These are phyloP conservation scores for Gelatoporia subvermispora DNA, from an alignment of 768 basidiomycete genomes.

Conservation along the genomic window DNA sequence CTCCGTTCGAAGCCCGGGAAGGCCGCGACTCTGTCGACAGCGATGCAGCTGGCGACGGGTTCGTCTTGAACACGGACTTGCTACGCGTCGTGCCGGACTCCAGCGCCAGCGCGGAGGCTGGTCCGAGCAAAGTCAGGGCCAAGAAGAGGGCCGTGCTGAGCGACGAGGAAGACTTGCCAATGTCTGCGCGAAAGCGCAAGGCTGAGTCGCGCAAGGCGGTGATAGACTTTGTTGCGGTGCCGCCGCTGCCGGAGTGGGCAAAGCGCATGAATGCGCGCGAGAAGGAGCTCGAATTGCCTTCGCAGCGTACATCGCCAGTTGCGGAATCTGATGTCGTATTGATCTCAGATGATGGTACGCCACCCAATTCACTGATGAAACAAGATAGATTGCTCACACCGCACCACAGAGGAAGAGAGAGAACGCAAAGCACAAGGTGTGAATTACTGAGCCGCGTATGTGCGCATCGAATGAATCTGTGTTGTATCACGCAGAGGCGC, in stretches of 20 bases:
- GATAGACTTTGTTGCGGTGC: background rate
- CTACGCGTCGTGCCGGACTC: background rate
- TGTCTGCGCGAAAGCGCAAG: background rate
- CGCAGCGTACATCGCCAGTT: too few relatives aligned
- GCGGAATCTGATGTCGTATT: background rate
- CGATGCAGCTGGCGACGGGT: background rate
- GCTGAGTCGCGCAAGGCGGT: background rate
- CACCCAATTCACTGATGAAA: too few relatives aligned
- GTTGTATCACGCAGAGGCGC: constrained; percentile 26
- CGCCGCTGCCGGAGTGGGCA: background rate
- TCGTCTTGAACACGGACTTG: background rate
- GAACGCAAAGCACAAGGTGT: constrained; percentile 1
- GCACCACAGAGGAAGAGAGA: constrained; percentile 4
- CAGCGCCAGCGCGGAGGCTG: background rate
- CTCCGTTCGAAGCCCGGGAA: background rate
- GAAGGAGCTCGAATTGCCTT: background rate
- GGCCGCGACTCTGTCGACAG: background rate
- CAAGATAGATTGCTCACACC: too few relatives aligned
- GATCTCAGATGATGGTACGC: background rate
- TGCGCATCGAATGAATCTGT: background rate
- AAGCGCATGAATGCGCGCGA: background rate
- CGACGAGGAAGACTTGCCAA: background rate
- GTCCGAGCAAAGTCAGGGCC: background rate
- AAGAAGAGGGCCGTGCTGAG: background rate
- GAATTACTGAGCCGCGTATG: background rate